Percentiles rank a stretch among this genome's conserved stretches.
These are phyloP conservation scores for Hyaloscypha bicolor DNA, from an alignment of 495 filamentous ascomycete species.

Conservation along the genomic window DNA sequence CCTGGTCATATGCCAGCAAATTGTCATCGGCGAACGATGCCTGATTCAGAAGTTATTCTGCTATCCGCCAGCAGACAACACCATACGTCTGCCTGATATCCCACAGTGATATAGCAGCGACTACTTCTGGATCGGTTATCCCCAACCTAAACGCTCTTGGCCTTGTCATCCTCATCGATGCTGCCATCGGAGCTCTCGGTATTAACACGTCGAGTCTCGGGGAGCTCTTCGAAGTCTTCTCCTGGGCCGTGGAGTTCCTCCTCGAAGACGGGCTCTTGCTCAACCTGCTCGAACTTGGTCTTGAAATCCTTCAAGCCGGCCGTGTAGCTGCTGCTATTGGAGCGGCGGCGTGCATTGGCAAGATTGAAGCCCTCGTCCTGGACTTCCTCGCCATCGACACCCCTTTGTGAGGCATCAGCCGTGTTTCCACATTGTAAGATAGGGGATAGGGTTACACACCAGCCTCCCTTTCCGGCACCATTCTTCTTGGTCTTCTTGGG, in stretches of 20 bases:
- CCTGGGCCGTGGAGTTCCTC: conserved; percentile 70
- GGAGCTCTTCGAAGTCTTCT: conserved; percentile 47
- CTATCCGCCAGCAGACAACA: conserved; percentile 30
- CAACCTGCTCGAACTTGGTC: conserved; percentile 87
- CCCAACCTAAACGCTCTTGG: conserved; percentile 37
- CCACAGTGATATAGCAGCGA: conserved; percentile 22
- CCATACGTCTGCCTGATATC: conserved; percentile 26
- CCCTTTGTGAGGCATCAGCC: conserved; percentile 56
- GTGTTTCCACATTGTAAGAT: conserved; percentile 7
- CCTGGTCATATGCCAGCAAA: conserved; percentile 33
- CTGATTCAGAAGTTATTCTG: conserved; percentile 24
- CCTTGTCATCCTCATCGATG: conserved; percentile 44
- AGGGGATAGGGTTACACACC: conserved; percentile 58
- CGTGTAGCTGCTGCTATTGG: conserved; percentile 79
- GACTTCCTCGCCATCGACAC: conserved; percentile 78
- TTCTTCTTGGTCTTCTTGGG: conserved; percentile 97
- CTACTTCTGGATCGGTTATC: conserved; percentile 16
- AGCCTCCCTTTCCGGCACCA: conserved; percentile 90
- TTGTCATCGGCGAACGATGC: conserved; percentile 25
- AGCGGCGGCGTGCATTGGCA: conserved; percentile 84
- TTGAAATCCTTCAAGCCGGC: conserved; percentile 66
- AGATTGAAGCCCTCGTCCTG: conserved; percentile 80
- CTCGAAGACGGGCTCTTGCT: conserved; percentile 86
- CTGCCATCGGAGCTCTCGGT: conserved; percentile 51
- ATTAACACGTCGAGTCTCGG: conserved; percentile 43